Conservation (phyloP, 257 asterid genomes). For the Solanum sejunctum region DNA sequence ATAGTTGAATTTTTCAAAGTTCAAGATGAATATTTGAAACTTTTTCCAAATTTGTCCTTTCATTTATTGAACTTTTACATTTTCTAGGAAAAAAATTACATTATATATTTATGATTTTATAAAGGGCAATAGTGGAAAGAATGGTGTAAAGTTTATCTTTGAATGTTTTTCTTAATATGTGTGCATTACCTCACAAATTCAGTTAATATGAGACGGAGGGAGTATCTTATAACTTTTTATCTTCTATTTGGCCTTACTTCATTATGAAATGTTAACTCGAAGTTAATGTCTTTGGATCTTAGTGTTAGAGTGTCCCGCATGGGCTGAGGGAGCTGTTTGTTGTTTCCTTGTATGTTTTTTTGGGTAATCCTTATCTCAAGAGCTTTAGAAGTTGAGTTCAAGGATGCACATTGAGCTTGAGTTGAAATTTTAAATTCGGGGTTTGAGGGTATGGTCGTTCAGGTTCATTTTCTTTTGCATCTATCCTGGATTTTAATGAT, state of each 20-base stretch:
- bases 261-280: not conserved
- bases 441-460: not conserved
- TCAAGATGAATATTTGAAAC: too few relatives aligned
- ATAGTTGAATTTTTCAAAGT: too few relatives aligned
- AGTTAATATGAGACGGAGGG: too few relatives aligned
- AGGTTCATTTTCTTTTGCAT: not conserved
- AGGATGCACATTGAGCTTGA: not conserved
- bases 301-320: not conserved
- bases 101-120: too few relatives aligned
- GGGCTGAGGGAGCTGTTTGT: not conserved
- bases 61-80: too few relatives aligned
- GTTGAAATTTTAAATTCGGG: not conserved
- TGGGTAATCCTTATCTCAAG: not conserved
- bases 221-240: not conserved
- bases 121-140: too few relatives aligned
- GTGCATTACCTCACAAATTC: too few relatives aligned
- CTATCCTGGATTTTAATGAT: not conserved
- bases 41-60: too few relatives aligned
- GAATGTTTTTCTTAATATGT: too few relatives aligned
- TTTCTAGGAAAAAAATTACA: too few relatives aligned
- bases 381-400: not conserved
- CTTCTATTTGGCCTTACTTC: not conserved
- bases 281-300: not conserved
- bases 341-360: not conserved
- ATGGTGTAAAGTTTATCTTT: too few relatives aligned